phyloP scores from a whole-genome alignment of 169 alveolate species.

The Plasmodium vivax region DNA sequence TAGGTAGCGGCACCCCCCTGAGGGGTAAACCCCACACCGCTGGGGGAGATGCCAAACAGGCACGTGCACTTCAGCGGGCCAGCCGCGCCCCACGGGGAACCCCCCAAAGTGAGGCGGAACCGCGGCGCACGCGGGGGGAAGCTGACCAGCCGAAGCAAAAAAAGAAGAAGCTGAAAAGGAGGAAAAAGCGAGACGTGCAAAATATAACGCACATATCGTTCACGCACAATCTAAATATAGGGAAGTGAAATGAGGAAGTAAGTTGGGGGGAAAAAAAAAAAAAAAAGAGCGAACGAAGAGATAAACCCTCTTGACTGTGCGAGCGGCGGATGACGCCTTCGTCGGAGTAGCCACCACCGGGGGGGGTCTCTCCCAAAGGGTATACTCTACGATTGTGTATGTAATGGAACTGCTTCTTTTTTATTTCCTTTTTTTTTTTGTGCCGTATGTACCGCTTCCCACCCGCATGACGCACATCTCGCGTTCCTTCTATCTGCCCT shows the following conservation, averaged over 20 bases:
- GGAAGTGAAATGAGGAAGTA: too few species aligned
- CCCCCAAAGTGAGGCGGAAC: background rate
- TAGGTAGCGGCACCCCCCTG: background rate
- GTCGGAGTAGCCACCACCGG: too few species aligned
- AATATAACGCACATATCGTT: conserved; percentile 63
- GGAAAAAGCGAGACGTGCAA: background rate
- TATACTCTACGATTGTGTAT: background rate
- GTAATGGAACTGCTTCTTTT: background rate
- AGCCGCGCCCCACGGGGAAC: background rate
- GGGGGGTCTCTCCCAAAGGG: background rate
- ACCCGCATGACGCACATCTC: background rate
- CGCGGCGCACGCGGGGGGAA: background rate
- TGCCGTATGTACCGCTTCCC: background rate
- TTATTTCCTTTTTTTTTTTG: background rate
- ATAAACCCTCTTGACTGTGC: background rate
- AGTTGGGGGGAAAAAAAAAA: background rate
- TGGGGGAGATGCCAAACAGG: background rate
- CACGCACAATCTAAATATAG: conserved; percentile 48
- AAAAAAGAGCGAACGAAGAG: background rate
- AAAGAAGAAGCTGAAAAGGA: background rate
- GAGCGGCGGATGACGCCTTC: too few species aligned
- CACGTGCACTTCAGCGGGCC: background rate
- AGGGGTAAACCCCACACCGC: background rate
- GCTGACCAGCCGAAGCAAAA: background rate
- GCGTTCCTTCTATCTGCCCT: background rate